phyloP scores from a whole-genome alignment of 192 early-diverging fungal species.

The Backusella westeae region DNA sequence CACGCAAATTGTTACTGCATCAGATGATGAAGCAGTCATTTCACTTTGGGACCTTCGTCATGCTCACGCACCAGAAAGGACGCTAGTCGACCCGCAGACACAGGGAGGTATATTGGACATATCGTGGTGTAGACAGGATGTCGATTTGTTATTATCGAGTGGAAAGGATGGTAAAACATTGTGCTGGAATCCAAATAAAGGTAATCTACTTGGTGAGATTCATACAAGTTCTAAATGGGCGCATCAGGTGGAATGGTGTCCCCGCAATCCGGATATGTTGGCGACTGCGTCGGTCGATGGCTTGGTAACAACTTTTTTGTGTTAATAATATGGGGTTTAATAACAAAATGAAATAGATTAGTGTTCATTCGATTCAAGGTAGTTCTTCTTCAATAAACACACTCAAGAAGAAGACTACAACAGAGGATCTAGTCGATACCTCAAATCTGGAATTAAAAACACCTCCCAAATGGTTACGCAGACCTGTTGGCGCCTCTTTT shows the following conservation, averaged over 20 bases:
- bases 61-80: constrained; percentile 86
- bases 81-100: constrained; percentile 71
- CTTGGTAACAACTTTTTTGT: constrained; percentile 37
- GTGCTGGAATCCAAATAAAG: constrained; percentile 84
- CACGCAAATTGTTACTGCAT: constrained; percentile 90
- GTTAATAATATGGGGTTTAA: not conserved
- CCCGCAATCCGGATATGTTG: constrained; percentile 87
- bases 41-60: constrained; percentile 96
- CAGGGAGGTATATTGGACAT: constrained; percentile 77
- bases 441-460: constrained; percentile 48
- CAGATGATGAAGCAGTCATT: constrained; percentile 72
- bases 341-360: not conserved
- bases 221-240: constrained; percentile 85
- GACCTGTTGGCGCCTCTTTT: constrained; percentile 81
- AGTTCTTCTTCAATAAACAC: not conserved
- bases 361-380: not conserved
- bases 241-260: constrained; percentile 95
- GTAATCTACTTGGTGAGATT: constrained; percentile 85
- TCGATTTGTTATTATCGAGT: constrained; percentile 83
- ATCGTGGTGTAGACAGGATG: constrained; percentile 93
- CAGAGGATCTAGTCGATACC: not conserved
- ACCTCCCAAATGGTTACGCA: constrained; percentile 90
- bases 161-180: constrained; percentile 95
- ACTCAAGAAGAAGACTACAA: not conserved
- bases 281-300: constrained; percentile 91